Percentiles rank a stretch among this genome's conserved stretches.
Conservation (phyloP, 192 early-diverging fungal genomes). For the Linnemannia schmuckeri region DNA sequence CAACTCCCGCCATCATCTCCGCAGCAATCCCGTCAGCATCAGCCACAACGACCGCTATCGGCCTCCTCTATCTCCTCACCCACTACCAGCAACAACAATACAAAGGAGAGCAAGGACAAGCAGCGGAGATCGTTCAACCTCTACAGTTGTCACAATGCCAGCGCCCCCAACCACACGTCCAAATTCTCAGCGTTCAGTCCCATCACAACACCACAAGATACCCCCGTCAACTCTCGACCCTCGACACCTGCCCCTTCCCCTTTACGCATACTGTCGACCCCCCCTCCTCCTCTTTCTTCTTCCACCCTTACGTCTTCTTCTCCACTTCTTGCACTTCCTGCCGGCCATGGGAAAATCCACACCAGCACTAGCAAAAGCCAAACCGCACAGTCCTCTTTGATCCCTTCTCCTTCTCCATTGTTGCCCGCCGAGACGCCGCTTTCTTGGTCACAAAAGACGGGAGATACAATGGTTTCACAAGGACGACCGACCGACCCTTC, state of each 20-base stretch:
- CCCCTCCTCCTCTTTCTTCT: neutral
- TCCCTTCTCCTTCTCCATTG: slow-evolving; percentile 11
- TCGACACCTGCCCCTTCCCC: slow-evolving; percentile 40
- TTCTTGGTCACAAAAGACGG: slow-evolving; percentile 22
- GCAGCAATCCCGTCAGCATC: neutral
- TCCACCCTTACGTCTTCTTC: neutral
- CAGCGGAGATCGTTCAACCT: slow-evolving; percentile 36
- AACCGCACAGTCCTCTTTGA: slow-evolving; percentile 9
- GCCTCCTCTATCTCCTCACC: slow-evolving; percentile 17
- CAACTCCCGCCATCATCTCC: slow-evolving; percentile 31
- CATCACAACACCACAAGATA: slow-evolving; percentile 33
- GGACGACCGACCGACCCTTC: neutral
- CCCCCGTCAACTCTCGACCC: slow-evolving; percentile 41
- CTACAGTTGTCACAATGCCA: slow-evolving; percentile 35
- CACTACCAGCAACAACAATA: neutral
- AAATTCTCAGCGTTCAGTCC: slow-evolving; percentile 24
- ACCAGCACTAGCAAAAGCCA: slow-evolving; percentile 12
- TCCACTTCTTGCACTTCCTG: slow-evolving; percentile 1
- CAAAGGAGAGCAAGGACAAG: slow-evolving; percentile 18
- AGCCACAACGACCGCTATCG: slow-evolving; percentile 16
- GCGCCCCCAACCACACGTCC: slow-evolving; percentile 36
- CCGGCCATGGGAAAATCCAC: slow-evolving; percentile 5
- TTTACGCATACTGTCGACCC: slow-evolving; percentile 16
- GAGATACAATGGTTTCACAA: slow-evolving; percentile 11
- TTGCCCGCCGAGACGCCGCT: slow-evolving; percentile 32